These are phyloP conservation scores for Apiospora rasikravindrae DNA, from an alignment of 2,329 filamentous ascomycete species.

Conservation along the genomic window DNA sequence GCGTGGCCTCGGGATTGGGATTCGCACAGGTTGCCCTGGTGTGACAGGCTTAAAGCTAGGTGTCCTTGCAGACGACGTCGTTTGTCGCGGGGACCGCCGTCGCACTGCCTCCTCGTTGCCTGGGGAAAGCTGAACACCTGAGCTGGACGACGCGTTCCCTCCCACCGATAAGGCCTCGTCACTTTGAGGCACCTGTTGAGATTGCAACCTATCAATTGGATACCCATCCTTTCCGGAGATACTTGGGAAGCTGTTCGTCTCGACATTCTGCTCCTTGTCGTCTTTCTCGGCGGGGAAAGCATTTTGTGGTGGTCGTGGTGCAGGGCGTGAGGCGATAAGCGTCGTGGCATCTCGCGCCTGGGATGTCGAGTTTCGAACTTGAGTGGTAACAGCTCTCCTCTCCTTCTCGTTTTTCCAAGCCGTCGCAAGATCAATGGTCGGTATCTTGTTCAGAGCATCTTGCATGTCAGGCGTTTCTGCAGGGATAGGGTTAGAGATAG, in stretches of 20 bases:
- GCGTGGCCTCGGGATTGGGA: conserved; percentile 38
- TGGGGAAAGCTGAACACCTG: conserved; percentile 54
- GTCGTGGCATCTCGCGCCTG: conserved; percentile 37
- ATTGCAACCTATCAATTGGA: conserved; percentile 11
- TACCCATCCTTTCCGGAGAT: conserved; percentile 19
- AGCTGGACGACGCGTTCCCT: conserved; percentile 49
- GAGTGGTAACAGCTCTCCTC: conserved; percentile 42
- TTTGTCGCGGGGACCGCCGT: conserved; percentile 55
- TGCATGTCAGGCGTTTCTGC: conserved; percentile 31
- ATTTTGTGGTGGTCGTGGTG: conserved; percentile 35
- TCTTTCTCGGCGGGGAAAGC: not conserved
- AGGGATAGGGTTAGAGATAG: conserved; percentile 58
- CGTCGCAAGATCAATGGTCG: conserved; percentile 55
- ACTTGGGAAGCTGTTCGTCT: not conserved
- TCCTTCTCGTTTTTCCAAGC: conserved; percentile 54
- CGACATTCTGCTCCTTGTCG: not conserved
- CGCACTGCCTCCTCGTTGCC: conserved; percentile 52
- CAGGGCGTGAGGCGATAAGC: conserved; percentile 42
- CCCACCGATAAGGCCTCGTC: conserved; percentile 36
- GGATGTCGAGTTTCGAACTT: not conserved
- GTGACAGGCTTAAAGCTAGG: conserved; percentile 33
- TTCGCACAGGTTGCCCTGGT: conserved; percentile 37
- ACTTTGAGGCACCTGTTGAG: conserved; percentile 10
- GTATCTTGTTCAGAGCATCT: conserved; percentile 35
- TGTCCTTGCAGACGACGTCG: conserved; percentile 27